phyloP scores from a whole-genome alignment of 768 basidiomycete genomes.

The Lactarius tabidus region DNA sequence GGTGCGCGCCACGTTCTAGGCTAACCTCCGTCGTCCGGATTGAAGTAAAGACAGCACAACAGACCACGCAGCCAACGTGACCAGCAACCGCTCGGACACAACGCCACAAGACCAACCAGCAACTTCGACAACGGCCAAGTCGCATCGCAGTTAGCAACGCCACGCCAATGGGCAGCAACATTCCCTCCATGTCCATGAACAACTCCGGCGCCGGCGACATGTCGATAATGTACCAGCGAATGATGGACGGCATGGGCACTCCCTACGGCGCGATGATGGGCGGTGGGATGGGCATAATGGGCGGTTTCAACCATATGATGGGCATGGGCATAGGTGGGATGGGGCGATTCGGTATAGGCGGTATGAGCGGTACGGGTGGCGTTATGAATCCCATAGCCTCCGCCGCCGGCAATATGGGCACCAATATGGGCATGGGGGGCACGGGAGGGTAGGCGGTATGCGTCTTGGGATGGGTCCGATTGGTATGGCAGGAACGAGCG shows the following conservation, averaged over 20 bases:
- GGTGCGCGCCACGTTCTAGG: constrained; percentile 46
- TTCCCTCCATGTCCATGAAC: constrained; percentile 38
- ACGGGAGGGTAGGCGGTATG: constrained; percentile 26
- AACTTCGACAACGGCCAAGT: constrained; percentile 28
- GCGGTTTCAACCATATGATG: constrained; percentile 25
- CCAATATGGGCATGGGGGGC: constrained; percentile 37
- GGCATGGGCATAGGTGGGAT: constrained; percentile 35
- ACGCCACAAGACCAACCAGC: constrained; percentile 14
- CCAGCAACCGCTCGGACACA: constrained; percentile 40
- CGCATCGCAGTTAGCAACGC: constrained; percentile 29
- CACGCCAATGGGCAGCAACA: constrained; percentile 34
- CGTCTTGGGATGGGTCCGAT: constrained; percentile 32
- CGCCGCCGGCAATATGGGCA: constrained; percentile 39
- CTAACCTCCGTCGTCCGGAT: constrained; percentile 66
- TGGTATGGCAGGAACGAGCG: constrained; percentile 14
- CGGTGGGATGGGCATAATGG: constrained; percentile 34
- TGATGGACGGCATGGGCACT: constrained; percentile 81
- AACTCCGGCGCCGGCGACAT: constrained; percentile 27
- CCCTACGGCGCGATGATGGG: constrained; percentile 35
- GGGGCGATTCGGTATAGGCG: constrained; percentile 28
- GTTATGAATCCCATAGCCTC: constrained; percentile 37
- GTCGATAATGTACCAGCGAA: constrained; percentile 76
- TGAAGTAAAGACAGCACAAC: constrained; percentile 94
- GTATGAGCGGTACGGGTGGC: constrained; percentile 53
- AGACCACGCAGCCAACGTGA: constrained; percentile 82